Percentiles rank a stretch among this genome's conserved stretches.
Evolutionary conservation across 257 asterid species (phyloP).

Genomic region (Primulina eburnea): DNA sequence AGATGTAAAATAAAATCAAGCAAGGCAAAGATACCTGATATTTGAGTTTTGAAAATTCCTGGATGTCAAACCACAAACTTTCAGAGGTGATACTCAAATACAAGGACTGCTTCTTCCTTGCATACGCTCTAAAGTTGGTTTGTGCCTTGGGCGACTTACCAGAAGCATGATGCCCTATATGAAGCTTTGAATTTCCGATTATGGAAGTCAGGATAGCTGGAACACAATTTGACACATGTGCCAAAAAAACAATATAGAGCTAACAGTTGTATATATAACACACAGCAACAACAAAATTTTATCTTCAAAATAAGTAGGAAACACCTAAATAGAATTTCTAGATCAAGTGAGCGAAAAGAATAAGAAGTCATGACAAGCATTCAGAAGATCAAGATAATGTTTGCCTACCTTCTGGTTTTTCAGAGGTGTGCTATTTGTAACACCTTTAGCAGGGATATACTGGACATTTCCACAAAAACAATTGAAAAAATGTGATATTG

Average conservation of each 20-base stretch:
- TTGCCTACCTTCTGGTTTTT: constrained; percentile 56
- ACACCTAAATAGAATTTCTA: neutral
- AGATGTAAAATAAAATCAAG: constrained; percentile 16
- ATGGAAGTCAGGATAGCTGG: neutral
- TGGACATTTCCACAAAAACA: constrained; percentile 68
- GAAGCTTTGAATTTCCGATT: constrained; percentile 47
- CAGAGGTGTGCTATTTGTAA: constrained; percentile 38
- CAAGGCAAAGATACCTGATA: constrained; percentile 59
- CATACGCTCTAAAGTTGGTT: constrained; percentile 42
- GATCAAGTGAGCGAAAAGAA: neutral
- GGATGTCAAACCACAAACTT: constrained; percentile 80
- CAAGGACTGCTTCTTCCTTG: constrained; percentile 55
- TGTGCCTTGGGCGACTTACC: constrained; percentile 43
- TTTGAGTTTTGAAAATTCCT: constrained; percentile 76
- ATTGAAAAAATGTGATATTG: constrained; percentile 72
- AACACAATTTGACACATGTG: neutral
- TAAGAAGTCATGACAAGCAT: neutral
- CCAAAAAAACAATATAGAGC: neutral
- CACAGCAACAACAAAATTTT: neutral
- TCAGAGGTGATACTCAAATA: constrained; percentile 57
- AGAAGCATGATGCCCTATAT: constrained; percentile 45
- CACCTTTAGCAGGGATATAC: constrained; percentile 44
- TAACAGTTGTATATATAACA: neutral
- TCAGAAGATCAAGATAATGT: neutral
- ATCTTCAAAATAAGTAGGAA: neutral